Percentiles rank a stretch among this genome's conserved stretches.
phyloP scores from a whole-genome alignment of 768 basidiomycete species.

The Rhodotorula kratochvilovae region DNA sequence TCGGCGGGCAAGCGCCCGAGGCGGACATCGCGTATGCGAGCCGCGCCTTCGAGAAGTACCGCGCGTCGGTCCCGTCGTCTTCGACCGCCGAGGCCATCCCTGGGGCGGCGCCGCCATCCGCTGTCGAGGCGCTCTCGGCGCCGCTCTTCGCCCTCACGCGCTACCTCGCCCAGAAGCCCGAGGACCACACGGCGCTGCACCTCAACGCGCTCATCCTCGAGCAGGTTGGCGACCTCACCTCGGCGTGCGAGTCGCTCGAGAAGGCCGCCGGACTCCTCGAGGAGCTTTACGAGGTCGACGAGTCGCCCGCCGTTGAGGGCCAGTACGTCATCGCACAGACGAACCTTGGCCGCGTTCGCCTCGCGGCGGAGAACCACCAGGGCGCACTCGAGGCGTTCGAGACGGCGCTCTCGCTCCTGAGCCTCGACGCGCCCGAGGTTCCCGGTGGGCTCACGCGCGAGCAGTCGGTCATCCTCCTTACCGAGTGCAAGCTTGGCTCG shows the following conservation, averaged over 20 bases:
- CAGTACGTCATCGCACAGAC: slow-evolving; percentile 75
- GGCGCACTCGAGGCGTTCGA: slow-evolving; percentile 67
- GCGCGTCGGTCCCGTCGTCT: slow-evolving; percentile 41
- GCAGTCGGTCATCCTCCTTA: slow-evolving; percentile 35
- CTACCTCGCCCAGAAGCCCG: slow-evolving; percentile 63
- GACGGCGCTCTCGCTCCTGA: slow-evolving; percentile 63
- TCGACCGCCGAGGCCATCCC: slow-evolving; percentile 38
- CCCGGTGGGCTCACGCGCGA: slow-evolving; percentile 16
- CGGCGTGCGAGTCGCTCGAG: slow-evolving; percentile 58
- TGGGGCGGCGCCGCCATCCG: neutral
- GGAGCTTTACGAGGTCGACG: slow-evolving; percentile 76
- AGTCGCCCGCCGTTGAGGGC: slow-evolving; percentile 70
- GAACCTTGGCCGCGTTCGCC: slow-evolving; percentile 70
- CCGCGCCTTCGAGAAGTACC: slow-evolving; percentile 55
- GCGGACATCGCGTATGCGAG: slow-evolving; percentile 73
- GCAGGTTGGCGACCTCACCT: slow-evolving; percentile 64
- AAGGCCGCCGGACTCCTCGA: slow-evolving; percentile 72
- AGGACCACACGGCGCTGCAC: slow-evolving; percentile 71
- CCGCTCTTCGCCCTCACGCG: slow-evolving; percentile 77
- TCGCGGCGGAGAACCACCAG: slow-evolving; percentile 59
- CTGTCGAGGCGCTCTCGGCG: slow-evolving; percentile 58
- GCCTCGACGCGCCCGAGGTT: slow-evolving; percentile 49
- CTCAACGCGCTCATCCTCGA: slow-evolving; percentile 82
- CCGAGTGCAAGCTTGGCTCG: slow-evolving; percentile 55
- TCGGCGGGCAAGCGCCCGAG: slow-evolving; percentile 61